Evolutionary conservation across 176 grass and related monocot species (phyloP), one percentile per base, ranked within the genome.

Genomic region (Otatea glauca): DNA sequence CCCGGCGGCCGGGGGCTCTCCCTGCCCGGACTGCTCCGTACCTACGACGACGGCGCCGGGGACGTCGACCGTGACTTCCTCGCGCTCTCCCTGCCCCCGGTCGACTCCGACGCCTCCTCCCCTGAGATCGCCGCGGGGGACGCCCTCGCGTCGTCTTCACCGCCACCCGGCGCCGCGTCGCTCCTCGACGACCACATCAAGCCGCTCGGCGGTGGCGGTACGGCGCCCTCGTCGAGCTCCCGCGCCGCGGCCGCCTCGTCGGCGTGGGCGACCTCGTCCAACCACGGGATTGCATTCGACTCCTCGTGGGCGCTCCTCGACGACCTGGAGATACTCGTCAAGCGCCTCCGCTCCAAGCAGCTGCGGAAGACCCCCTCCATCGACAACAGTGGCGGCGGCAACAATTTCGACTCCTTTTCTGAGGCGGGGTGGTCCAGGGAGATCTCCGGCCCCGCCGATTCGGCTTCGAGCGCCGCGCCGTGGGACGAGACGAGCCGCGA

Each of bases 371-470:
- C 83, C 24, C 15, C 75, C n/a, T 81, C 82, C 61, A 9, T 78
- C 53, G 60, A 76, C 58, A 58, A 68, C 38, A 76, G 37, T n/a
- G 78, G 38, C 70, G 70, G 68, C 68, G 70, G 42, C 68, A 91
- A 77, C 79, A 91, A 79, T 48, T 93, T 98, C 50, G 92, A 94
- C 61, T 94, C 93, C 56, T 92, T 96, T 78, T 99, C 96, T 0
- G 96, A 99, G 76, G 86, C 91, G n/a, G 96, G 96, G n/a, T 99
- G 96, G 96, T 99, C 96, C 47, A 85, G 93, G 41, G 93, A 99
- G 67, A 88, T 94, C 42, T 74, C 86, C 10, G 91, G 88, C 41
- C 77, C 89, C 2, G 85, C 87, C 1, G 97, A 99, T 39, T 88
- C 88, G 29, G 65, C 81, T 0, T 85, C 89, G 14, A 41, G 55